phyloP scores from a whole-genome alignment of 257 asterid species.

The Salvia rosmarinus region DNA sequence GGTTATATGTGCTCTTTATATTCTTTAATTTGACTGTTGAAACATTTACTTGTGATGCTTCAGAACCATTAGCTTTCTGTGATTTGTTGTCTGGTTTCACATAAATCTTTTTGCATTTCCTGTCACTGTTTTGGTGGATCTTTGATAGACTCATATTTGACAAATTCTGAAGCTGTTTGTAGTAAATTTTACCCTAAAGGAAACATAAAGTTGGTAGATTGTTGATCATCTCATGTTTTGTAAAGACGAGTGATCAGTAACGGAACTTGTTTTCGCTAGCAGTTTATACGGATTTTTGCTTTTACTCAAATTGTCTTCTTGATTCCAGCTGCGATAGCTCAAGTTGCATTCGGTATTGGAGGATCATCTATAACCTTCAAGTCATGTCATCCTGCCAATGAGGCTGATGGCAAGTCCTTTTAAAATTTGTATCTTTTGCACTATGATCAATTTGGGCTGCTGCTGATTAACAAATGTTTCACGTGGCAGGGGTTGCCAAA shows the following conservation, averaged over 20 bases:
- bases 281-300: not conserved
- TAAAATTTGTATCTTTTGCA: slow-evolving; percentile 13
- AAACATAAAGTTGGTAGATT: not conserved
- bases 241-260: not conserved
- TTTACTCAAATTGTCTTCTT: slow-evolving; percentile 15
- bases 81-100: not conserved
- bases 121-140: not conserved
- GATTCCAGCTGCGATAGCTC: slow-evolving; percentile 49
- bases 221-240: not conserved
- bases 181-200: not conserved
- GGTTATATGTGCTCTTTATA: not conserved
- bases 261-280: not conserved
- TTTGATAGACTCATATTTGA: not conserved
- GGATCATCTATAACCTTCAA: slow-evolving; percentile 48
- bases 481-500: slow-evolving; percentile 45
- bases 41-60: not conserved
- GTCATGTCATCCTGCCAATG: slow-evolving; percentile 44
- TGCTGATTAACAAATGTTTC: slow-evolving; percentile 25
- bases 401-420: slow-evolving; percentile 52
- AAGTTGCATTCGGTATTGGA: slow-evolving; percentile 70
- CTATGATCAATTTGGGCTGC: not conserved
- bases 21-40: not conserved
- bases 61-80: not conserved
- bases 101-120: not conserved
- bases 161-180: too few relatives aligned